These are phyloP conservation scores for Hevea brasiliensis DNA, from an alignment of 345 rosid genomes.

Conservation along the genomic window DNA sequence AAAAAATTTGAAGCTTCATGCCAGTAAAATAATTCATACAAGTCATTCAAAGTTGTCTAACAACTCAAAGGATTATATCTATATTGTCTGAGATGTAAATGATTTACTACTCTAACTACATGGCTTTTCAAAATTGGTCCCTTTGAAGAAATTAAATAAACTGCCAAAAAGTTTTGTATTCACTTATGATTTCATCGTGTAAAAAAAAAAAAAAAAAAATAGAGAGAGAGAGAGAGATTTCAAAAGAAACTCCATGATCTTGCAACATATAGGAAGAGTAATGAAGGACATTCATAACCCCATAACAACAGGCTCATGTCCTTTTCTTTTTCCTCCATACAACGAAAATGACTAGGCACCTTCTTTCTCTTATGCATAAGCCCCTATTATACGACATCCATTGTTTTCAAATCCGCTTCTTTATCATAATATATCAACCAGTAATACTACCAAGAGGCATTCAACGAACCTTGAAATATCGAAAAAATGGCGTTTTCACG, in stretches of 20 bases:
- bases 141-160: too few species aligned
- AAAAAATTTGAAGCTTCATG: neutral
- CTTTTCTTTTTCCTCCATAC: neutral
- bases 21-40: neutral
- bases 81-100: too few species aligned
- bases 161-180: neutral
- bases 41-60: neutral
- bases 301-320: too few species aligned
- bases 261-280: neutral
- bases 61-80: neutral
- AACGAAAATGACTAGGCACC: neutral
- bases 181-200: neutral
- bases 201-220: neutral
- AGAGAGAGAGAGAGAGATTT: too few species aligned
- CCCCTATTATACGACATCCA: neutral
- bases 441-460: neutral
- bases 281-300: neutral
- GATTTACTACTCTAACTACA: too few species aligned
- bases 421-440: neutral
- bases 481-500: constrained; percentile 71
- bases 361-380: neutral
- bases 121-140: too few species aligned
- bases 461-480: constrained; percentile 77
- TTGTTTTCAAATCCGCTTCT: neutral
- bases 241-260: neutral